Evolutionary conservation across 2,329 filamentous ascomycete species (phyloP), one percentile per base, ranked within the genome.

Genomic region (Penicillium vulpinum): DNA sequence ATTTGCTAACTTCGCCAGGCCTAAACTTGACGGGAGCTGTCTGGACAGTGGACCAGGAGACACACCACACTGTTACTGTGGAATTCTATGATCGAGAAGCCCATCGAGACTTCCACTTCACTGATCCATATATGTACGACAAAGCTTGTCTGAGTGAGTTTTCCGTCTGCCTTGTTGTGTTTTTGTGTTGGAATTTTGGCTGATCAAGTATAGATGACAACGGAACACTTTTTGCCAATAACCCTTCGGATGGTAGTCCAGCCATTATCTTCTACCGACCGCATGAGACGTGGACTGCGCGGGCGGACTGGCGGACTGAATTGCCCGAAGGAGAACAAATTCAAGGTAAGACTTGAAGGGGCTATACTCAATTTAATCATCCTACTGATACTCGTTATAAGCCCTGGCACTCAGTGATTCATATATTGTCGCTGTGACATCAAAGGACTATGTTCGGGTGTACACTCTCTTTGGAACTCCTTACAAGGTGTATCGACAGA

Each of bases 61-160:
- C 89, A 0, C 89, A 93, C 66, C 86, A 97, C 71, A 99, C 94
- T 2, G 88, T 99, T 11, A 97, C 92, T 0, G 92, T 97, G 2
- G 94, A 97, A 68, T 99, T 99, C 73, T 97, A 97, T 72, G 95
- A 99, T 73, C 89, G 92, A 57, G 92, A 96, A 65, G 87, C 89
- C 57, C 89, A 96, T 72, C 85, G 93, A 46, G 92, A 97, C 73
- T 97, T 97, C 68, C 94, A 97, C 77, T 97, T 99, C 73, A 97
- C 92, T 13, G 94, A 99, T 71, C 93, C 92, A 0, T 97, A 92
- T 71, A 82, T 92, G 4, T 97, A 97, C 75, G 94, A 99, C 77
- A 97, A 96, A 75, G 93, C 94, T 21, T 97, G 93, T 68, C 80
- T 99, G 7, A 91, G 79, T 78, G 56, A 87, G 75, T 74, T 53